Base-by-base conservation (phyloP, 1,284 basidiomycete species). In the Sphagnurus paluster region DNA sequence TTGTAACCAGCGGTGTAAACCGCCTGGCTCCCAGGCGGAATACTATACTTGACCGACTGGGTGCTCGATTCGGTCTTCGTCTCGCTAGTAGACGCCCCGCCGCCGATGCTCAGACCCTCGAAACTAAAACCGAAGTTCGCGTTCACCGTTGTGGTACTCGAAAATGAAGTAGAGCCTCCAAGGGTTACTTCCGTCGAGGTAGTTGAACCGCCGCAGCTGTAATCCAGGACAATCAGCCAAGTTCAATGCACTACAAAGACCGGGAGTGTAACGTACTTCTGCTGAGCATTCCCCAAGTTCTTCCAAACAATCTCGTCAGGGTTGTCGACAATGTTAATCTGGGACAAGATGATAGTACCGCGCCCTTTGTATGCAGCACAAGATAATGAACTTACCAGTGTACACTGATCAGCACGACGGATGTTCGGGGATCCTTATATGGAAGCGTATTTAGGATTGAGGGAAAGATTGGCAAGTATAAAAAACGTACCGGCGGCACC, bases 21-120 rank as follows among this genome's bases (percentile, higher is more conserved):
- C 3, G 50, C 50, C 26, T 52, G 50, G 19, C 40, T 45, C 6
- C 46, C 50, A 13, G 50, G 46, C 17, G 50, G 44, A 5, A 52
- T 44, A 1, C 20, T 26, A 25, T 52, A 52, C 16, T 30, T 24
- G 14, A 46, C 34, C 9, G 35, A 20, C 35, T 46, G 39, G 10
- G 46, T 17, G 14, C 17, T 33, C 23, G 42, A 40, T 0, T 6
- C 23, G 17, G 28, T 30, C 16, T 45, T 43, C 2, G 46, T 48
- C 0, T 16, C 34, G 5, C 39, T 39, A 8, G 40, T 14, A 13
- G 43, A 45, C 11, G 46, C 38, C 32, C 50, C 50, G 14, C 50
- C 50, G 5, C 42, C 50, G 28, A 52, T 36, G 8, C 42, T 42
- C 29, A 52, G 40, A 21, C 40, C 42, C 4, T 25, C 37, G 16